A percentile compares a stretch with the other conserved stretches of the same genome.
phyloP scores from a whole-genome alignment of 2,329 filamentous ascomycete species.

The Cladosporium sp. region DNA sequence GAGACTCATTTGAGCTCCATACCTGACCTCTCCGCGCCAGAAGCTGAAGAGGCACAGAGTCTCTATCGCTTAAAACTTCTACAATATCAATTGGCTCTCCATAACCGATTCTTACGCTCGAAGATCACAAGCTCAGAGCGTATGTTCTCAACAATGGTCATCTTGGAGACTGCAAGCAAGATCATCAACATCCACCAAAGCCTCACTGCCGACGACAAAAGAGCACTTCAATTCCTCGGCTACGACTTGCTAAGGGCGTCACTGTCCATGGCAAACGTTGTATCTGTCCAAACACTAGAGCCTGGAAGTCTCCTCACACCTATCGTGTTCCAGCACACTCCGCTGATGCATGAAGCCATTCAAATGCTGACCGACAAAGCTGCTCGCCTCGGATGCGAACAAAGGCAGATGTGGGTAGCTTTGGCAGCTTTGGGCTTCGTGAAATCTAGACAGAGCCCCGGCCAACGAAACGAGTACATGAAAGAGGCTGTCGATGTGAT shows the following conservation, averaged over 20 bases:
- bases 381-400: constrained; percentile 32
- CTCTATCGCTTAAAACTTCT: constrained; percentile 34
- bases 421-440: constrained; percentile 31
- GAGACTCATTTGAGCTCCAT: constrained; percentile 31
- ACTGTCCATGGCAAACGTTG: constrained; percentile 25
- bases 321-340: not conserved
- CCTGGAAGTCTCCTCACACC: not conserved
- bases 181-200: constrained; percentile 31
- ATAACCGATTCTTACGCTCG: constrained; percentile 33
- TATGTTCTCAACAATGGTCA: constrained; percentile 33
- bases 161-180: constrained; percentile 30
- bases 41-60: constrained; percentile 23
- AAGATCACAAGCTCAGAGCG: constrained; percentile 28
- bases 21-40: constrained; percentile 27
- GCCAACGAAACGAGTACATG: constrained; percentile 29
- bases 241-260: constrained; percentile 34
- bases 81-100: constrained; percentile 35
- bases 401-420: constrained; percentile 35
- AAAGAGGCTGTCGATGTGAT: constrained; percentile 35
- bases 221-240: constrained; percentile 31
- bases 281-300: not conserved
- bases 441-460: constrained; percentile 30
- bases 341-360: constrained; percentile 21
- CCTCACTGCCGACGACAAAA: constrained; percentile 27
- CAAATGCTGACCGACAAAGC: constrained; percentile 33